Evolutionary conservation across 148 eudicot species (phyloP).

Genomic region (Rhododendron ovatum): DNA sequence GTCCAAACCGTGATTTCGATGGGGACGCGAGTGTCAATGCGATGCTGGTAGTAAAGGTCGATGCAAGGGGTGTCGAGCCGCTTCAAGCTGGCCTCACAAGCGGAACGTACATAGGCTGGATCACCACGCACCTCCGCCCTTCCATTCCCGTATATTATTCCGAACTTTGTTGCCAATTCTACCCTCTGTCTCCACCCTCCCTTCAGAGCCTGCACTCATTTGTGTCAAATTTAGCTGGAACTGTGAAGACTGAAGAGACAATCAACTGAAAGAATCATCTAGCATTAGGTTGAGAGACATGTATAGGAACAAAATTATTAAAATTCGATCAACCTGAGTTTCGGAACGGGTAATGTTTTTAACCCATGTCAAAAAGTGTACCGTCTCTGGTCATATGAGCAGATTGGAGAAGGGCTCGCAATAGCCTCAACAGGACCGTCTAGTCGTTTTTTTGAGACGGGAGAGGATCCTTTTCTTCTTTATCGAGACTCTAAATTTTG

Average conservation of each 20-base stretch:
- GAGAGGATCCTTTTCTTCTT: neutral
- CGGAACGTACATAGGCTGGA: slow-evolving; percentile 8
- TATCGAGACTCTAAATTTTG: neutral
- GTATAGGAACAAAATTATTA: too few species aligned
- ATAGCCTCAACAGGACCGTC: neutral
- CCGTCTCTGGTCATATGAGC: too few species aligned
- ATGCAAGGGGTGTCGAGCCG: neutral
- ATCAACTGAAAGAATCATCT: neutral
- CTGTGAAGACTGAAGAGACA: neutral
- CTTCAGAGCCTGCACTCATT: slow-evolving; percentile 8
- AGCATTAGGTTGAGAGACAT: too few species aligned
- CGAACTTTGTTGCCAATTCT: slow-evolving; percentile 10
- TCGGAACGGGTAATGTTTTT: too few species aligned
- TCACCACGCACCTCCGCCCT: neutral
- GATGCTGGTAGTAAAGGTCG: slow-evolving; percentile 1
- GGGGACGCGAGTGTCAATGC: slow-evolving; percentile 13
- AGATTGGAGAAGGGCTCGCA: too few species aligned
- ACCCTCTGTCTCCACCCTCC: slow-evolving; percentile 12
- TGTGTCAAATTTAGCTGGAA: neutral
- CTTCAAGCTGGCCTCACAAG: slow-evolving; percentile 18
- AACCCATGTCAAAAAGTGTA: too few species aligned
- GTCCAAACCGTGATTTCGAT: slow-evolving; percentile 14
- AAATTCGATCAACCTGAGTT: too few species aligned
- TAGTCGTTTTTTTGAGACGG: neutral
- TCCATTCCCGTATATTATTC: neutral